Conservation (phyloP, 2,329 filamentous ascomycete species). For the Podosphaera leucotricha region DNA sequence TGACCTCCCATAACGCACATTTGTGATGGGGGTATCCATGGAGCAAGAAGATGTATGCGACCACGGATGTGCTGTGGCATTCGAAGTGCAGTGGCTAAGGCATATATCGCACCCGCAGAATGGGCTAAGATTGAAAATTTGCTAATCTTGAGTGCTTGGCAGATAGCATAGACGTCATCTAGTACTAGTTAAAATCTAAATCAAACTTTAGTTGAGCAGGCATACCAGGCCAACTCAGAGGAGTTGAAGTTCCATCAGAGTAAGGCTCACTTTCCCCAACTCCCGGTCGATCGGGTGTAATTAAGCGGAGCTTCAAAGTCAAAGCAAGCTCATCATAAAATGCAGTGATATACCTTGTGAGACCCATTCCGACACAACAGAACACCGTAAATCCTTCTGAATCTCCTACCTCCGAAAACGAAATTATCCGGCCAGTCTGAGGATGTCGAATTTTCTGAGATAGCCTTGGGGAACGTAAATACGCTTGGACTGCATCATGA, state of each 20-base stretch:
- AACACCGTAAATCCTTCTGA: conserved; percentile 79
- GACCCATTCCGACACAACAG: conserved; percentile 91
- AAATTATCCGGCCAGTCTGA: conserved; percentile 66
- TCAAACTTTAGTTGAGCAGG: conserved; percentile 3
- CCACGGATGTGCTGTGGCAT: conserved; percentile 93
- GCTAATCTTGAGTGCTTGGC: conserved; percentile 71
- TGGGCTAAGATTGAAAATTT: conserved; percentile 94
- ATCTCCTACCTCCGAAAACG: conserved; percentile 91
- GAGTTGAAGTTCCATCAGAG: conserved; percentile 58
- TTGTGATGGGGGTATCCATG: conserved; percentile 92
- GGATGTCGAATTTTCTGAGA: conserved; percentile 77
- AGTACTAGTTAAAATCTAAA: conserved; percentile 9
- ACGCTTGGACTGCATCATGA: conserved; percentile 67
- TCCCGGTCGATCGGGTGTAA: conserved; percentile 82
- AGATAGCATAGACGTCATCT: conserved; percentile 81
- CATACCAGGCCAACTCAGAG: conserved; percentile 81
- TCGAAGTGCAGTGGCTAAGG: conserved; percentile 75
- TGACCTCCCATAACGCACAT: conserved; percentile 55
- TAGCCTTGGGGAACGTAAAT: conserved; percentile 58
- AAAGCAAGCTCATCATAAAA: conserved; percentile 92
- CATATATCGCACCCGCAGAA: conserved; percentile 94
- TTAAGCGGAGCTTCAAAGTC: conserved; percentile 68
- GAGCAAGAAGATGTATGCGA: conserved; percentile 78
- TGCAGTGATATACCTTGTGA: conserved; percentile 85
- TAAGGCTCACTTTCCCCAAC: conserved; percentile 82